These are phyloP conservation scores for peach (Prunus persica) DNA, from an alignment of 306 rosid species.

Conservation along the genomic window DNA sequence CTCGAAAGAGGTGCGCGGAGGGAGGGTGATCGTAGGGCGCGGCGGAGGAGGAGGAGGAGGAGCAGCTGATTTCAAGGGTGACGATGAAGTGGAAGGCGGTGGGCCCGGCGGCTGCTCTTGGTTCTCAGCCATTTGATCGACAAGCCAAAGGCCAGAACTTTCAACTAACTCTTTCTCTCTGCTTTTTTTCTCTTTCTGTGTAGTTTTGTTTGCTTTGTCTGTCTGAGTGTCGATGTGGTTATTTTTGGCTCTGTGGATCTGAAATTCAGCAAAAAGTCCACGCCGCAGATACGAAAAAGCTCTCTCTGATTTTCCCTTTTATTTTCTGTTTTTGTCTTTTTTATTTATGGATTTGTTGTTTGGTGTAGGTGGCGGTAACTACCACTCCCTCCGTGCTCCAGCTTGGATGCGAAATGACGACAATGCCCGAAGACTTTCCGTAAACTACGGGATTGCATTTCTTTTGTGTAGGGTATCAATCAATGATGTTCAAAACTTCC, in stretches of 20 bases:
- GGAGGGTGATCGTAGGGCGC: conserved; percentile 52
- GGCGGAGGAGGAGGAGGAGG: conserved; percentile 28
- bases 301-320: neutral
- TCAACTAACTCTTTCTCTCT: neutral
- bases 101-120: conserved; percentile 19
- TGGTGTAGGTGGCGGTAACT: too few relatives aligned
- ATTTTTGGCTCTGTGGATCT: conserved; percentile 41
- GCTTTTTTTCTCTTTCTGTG: neutral
- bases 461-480: too few relatives aligned
- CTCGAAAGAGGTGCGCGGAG: conserved; percentile 63
- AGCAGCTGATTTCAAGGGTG: conserved; percentile 23
- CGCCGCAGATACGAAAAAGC: conserved; percentile 35
- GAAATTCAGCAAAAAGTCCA: conserved; percentile 59
- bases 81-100: conserved; percentile 16
- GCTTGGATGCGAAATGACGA: too few relatives aligned
- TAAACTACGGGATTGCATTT: too few relatives aligned
- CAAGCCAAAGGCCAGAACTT: neutral
- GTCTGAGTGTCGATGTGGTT: neutral
- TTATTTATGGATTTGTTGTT: neutral
- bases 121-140: conserved; percentile 45
- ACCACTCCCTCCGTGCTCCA: too few relatives aligned
- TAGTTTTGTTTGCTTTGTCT: neutral
- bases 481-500: too few relatives aligned
- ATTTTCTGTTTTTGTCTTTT: neutral
- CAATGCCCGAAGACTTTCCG: too few relatives aligned